These are phyloP conservation scores for Geoglossum cookeanum DNA, from an alignment of 2,329 filamentous ascomycete species.

Conservation along the genomic window DNA sequence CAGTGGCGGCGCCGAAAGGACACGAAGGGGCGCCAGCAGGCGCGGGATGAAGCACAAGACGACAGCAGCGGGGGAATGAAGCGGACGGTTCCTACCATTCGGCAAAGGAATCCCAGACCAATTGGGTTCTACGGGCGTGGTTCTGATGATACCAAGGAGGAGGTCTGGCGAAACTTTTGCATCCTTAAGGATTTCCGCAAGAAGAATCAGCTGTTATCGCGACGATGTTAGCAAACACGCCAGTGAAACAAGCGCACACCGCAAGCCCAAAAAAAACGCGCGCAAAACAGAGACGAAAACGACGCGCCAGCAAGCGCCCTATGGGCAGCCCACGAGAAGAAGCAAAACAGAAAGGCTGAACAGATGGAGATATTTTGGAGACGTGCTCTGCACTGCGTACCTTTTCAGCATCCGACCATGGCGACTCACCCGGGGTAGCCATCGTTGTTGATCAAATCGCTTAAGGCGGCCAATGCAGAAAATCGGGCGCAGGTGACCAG, in stretches of 20 bases:
- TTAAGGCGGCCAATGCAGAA: neutral
- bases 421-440: slow-evolving; percentile 3
- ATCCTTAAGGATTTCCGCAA: slow-evolving; percentile 33
- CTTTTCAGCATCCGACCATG: slow-evolving; percentile 14
- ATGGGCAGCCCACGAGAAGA: neutral
- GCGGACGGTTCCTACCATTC: slow-evolving; percentile 20
- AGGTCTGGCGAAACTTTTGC: slow-evolving; percentile 24
- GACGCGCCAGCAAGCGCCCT: neutral
- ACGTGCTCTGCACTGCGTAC: slow-evolving; percentile 1
- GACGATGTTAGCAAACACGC: slow-evolving; percentile 1
- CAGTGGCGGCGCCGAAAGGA: neutral
- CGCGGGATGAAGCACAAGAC: neutral
- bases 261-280: neutral
- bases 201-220: slow-evolving; percentile 20
- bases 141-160: slow-evolving; percentile 25
- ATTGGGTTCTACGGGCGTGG: slow-evolving; percentile 24
- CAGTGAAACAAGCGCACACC: neutral
- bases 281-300: neutral
- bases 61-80: neutral
- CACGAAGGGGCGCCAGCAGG: neutral
- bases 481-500: neutral
- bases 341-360: neutral
- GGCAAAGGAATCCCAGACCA: slow-evolving; percentile 32
- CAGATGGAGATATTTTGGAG: neutral
- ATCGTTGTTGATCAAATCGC: neutral